Base-by-base conservation (phyloP, 257 asterid species). In the Nemophila menziesii region DNA sequence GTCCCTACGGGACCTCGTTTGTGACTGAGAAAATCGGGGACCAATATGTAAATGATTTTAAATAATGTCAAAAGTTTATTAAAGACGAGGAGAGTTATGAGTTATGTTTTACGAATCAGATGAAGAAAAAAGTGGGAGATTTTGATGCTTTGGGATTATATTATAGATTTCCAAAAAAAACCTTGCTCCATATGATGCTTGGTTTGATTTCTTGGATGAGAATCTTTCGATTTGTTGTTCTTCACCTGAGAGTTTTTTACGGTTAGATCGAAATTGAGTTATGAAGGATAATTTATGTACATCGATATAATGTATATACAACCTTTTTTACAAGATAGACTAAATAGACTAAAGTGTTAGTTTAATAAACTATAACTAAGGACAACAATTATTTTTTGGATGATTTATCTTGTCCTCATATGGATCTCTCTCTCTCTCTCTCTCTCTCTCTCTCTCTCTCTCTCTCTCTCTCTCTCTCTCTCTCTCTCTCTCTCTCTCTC, bases 111-210 rank as follows among this genome's bases (percentile, higher is more conserved):
- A 90, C 99, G 10, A 72, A 92, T 22, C 96, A 85, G 68, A 70
- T 85, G 78, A 85, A 60, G 49, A 79, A 64, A 57, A 54, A 54
- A 38, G 58, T 72, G 2, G 81, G 71, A 60, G 70, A 72, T 19
- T 65, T 80, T 24, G 60, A 77, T 68, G 52, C 81, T 19, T 65
- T 81, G 21, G 82, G 75, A 43, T 73, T 90, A 45, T 85, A 90
- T 65, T 80, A 71, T 39, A 61, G 65, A 46, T 92, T 90, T 36
- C 78, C 96, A 44, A 70, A 54, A 81, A 61, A 64, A 90, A 90
- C 54, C 99, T 96, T 0, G 93, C 96, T 16, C 99, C 99, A 19
- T 90, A 85, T 56, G 86, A 94, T 36, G 99, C 96, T 4, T 85
- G 96, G 99, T 93, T 90, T 45, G 81, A 71, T 57, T 90, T 90